Conservation (phyloP, 148 eudicot species). For the Rheum nobile region DNA sequence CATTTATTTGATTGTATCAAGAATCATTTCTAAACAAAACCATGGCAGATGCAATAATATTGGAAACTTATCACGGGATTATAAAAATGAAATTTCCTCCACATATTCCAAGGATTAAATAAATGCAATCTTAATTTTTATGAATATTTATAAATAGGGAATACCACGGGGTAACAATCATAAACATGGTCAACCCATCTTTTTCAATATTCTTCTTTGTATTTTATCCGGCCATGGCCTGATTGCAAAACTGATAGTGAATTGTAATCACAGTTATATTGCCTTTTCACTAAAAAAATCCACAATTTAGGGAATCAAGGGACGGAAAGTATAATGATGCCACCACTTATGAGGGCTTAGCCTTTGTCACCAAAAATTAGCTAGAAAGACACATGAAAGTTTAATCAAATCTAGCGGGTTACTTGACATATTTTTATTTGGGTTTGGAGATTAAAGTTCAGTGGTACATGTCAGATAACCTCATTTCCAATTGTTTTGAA, state of each 20-base stretch:
- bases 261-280: background rate
- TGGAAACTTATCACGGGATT: background rate
- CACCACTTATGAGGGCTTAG: background rate
- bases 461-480: background rate
- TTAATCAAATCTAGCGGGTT: background rate
- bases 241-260: background rate
- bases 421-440: background rate
- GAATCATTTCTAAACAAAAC: background rate
- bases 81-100: constrained; percentile 1
- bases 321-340: background rate
- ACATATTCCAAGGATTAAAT: background rate
- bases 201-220: background rate
- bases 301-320: background rate
- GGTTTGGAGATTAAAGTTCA: background rate
- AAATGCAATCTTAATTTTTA: background rate
- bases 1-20: background rate
- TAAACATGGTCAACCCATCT: background rate
- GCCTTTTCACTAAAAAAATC: background rate
- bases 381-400: background rate
- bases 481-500: background rate
- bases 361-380: background rate
- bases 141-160: background rate
- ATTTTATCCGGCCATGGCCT: background rate
- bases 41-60: background rate
- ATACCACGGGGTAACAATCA: background rate